Evolutionary conservation across 202 grass and related monocot species (phyloP), one percentile per base, ranked within the genome.

Genomic region (Elaeis oleifera): DNA sequence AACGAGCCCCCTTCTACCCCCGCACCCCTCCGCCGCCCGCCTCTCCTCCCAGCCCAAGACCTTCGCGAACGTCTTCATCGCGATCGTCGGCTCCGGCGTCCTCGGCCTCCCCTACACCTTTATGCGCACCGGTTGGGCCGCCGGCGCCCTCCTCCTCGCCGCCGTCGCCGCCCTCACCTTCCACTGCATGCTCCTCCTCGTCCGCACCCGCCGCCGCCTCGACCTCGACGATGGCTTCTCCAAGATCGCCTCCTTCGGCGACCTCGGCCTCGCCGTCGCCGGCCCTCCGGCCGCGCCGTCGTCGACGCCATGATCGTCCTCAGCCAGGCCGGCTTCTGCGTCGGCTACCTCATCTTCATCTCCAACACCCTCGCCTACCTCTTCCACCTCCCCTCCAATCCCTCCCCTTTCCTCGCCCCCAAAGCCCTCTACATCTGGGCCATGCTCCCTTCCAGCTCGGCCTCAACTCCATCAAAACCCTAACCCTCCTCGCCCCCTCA

Each of bases 81-180:
- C 94, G 4, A 90, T 97, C 60, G 94, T 97, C 9, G 94, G 94
- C 0, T 76, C 88, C 16, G 88, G 94, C 22, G 94, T 97, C 49
- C 88, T 97, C 8, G 88, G 94, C 15, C 84, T 97, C 19, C 94
- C 94, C 56, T 97, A 97, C 87, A 89, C 94, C 71, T 97, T 97
- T 80, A 86, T 86, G 71, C 88, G 82, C 60, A 97, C 85, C 28
- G 94, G 94, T 0, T 97, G 94, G 94, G 82, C 70, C 11, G 79
- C 88, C 54, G 94, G 94, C 27, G 67, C 73, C 4, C 6, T 92
- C n/a, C 63, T 86, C 16, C 74, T 97, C 21, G 77, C 92, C 58
- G 61, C 68, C 28, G 77, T 97, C 49, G 82, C 94, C 50, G 84
- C 69, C 65, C 79, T 92, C 68, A 97, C 88, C 73, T 92, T 78